Base-by-base conservation (phyloP, 177 flowering plant species). In the Vitis hybrid region DNA sequence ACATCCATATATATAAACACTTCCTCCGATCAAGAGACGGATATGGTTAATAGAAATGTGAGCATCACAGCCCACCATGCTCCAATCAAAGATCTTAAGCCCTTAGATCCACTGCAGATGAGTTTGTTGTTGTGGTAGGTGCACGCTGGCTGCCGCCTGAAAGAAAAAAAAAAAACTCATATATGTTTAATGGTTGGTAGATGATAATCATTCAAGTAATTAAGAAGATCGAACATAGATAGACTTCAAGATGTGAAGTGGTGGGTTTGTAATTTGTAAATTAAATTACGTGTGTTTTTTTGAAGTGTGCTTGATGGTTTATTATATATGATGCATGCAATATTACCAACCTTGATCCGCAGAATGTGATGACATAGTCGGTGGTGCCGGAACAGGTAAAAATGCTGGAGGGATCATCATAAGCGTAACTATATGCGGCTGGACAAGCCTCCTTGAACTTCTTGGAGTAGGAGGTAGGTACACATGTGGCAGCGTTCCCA, bases 341-440 rank as follows among this genome's bases (percentile, higher is more conserved):
- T 64, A 11, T 16, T 15, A 65, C 78, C n/a, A 33, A 94, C 98
- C 97, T 85, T 70, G 83, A 50, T 1, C 90, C 70, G 81, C 99
- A 95, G 79, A 91, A 95, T 12, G 87, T 70, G 69, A 95, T 49
- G 20, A 88, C 69, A 61, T 93, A 95, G 61, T 95, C 99, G 0
- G 94, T 33, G 0, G 93, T 33, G 2, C 79, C 93, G 1, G 89
- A 53, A 75, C 99, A 95, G 0, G 99, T 95, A 51, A 88, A 83
- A 50, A 93, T 85, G 59, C 99, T 93, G 57, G 85, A 76, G 0
- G 97, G 97, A 74, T 95, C 98, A 72, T 95, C 98, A 60, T 90
- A 93, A 0, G 99, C 99, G 68, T 95, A 95, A 64, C 97, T 95
- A 72, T 93, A 91, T 0, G 98, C 87, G 0, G 86, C 72, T 0